Evolutionary conservation across 2,329 filamentous ascomycete species (phyloP).

Genomic region (Botrytis squamosa): DNA sequence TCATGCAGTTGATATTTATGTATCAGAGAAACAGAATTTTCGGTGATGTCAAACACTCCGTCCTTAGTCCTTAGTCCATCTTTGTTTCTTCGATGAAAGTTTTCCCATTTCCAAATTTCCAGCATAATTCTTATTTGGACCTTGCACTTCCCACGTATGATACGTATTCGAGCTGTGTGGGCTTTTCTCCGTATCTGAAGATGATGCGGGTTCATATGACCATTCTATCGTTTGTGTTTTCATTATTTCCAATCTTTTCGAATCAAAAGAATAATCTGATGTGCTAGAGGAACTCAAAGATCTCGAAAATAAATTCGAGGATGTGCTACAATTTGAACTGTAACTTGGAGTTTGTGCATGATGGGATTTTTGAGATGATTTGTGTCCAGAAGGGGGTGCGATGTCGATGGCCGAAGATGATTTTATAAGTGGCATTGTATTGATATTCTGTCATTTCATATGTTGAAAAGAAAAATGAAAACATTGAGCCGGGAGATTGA

Average conservation of each 20-base stretch:
- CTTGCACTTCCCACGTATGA: not conserved
- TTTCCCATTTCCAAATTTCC: not conserved
- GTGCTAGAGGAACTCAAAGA: not conserved
- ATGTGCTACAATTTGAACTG: conserved; percentile 2
- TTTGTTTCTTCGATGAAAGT: not conserved
- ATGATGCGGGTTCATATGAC: not conserved
- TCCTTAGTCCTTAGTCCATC: not conserved
- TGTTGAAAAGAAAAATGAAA: fast-evolving
- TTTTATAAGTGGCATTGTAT: not conserved
- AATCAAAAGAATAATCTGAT: not conserved
- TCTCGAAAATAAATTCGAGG: not conserved
- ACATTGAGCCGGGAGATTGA: too few relatives aligned
- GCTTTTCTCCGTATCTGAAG: not conserved
- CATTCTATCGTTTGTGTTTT: conserved; percentile 3
- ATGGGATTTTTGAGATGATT: not conserved
- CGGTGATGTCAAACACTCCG: not conserved
- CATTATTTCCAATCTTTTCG: not conserved
- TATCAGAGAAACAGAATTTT: not conserved
- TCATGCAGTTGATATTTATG: not conserved
- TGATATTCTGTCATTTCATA: not conserved
- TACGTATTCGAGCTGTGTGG: not conserved
- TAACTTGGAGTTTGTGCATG: not conserved
- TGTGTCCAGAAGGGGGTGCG: not conserved
- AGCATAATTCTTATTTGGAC: not conserved
- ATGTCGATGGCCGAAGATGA: too few relatives aligned